Percentiles rank a stretch among this genome's conserved stretches.
phyloP scores from a whole-genome alignment of 768 basidiomycete species.

The Rickenella mellea region DNA sequence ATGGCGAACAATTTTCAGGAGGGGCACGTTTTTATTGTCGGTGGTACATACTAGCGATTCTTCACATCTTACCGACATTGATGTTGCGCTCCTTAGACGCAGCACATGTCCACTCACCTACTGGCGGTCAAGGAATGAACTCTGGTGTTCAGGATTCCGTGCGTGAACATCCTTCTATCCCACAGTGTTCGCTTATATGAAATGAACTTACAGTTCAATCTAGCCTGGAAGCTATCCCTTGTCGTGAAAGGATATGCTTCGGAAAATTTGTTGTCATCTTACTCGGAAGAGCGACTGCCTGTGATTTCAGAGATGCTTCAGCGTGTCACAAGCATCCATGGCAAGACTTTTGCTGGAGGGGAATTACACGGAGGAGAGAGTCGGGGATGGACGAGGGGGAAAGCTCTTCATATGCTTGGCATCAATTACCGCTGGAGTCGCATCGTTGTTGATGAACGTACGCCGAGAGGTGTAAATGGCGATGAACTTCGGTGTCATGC shows the following conservation, averaged over 20 bases:
- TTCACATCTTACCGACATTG: background rate
- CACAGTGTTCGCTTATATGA: background rate
- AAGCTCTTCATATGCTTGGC: conserved; percentile 31
- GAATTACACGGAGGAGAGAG: background rate
- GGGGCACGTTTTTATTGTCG: conserved; percentile 38
- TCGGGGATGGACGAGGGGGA: conserved; percentile 13
- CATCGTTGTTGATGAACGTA: conserved; percentile 34
- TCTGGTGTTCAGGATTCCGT: conserved; percentile 30
- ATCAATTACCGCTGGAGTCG: conserved; percentile 46
- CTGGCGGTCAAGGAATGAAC: conserved; percentile 35
- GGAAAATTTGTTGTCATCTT: conserved; percentile 27
- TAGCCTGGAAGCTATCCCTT: conserved; percentile 36
- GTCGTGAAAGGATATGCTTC: conserved; percentile 28
- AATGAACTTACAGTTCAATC: conserved; percentile 23
- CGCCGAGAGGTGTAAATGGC: conserved; percentile 6
- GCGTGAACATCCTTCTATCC: conserved; percentile 4
- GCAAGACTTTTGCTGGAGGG: conserved; percentile 14
- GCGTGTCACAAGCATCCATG: conserved; percentile 22
- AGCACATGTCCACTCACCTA: conserved; percentile 36
- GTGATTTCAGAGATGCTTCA: conserved; percentile 37
- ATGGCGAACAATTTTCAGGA: conserved; percentile 32
- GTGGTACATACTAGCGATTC: conserved; percentile 29
- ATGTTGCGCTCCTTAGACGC: conserved; percentile 24
- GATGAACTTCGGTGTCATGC: conserved; percentile 10
- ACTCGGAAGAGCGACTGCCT: conserved; percentile 34